Evolutionary conservation across 306 rosid species (phyloP).

Genomic region (Chamaecrista fasciculata): DNA sequence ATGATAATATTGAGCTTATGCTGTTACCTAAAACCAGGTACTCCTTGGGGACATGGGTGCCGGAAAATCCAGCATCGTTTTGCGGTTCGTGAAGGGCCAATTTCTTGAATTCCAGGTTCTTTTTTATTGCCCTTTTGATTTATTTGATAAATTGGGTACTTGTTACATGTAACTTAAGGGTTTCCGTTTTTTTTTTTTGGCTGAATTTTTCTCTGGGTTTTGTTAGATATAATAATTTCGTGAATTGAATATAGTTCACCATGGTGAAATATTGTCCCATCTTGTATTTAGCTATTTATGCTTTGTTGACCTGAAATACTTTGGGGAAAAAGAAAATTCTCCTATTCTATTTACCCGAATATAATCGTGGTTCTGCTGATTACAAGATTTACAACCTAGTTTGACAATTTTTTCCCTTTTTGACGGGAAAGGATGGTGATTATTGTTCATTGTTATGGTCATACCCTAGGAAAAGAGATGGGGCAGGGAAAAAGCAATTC

Average conservation of each 20-base stretch:
- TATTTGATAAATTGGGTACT: neutral
- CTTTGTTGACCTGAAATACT: neutral
- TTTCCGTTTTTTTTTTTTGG: neutral
- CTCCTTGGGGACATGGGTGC: slow-evolving; percentile 57
- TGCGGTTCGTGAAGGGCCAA: slow-evolving; percentile 60
- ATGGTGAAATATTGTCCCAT: neutral
- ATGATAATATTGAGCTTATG: neutral
- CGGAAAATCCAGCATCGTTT: slow-evolving; percentile 53
- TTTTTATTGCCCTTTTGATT: neutral
- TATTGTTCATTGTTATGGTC: neutral
- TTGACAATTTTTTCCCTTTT: neutral
- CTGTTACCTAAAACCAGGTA: slow-evolving; percentile 36
- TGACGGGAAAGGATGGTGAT: neutral
- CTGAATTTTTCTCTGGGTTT: neutral
- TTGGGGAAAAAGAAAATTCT: neutral
- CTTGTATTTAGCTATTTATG: neutral
- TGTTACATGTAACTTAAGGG: neutral
- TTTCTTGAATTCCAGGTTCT: slow-evolving; percentile 51
- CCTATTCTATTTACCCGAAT: neutral
- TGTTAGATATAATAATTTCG: neutral
- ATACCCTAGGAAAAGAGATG: neutral
- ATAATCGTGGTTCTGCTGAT: slow-evolving; percentile 14
- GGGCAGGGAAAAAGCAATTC: neutral
- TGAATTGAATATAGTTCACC: neutral
- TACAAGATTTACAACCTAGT: neutral